phyloP scores from a whole-genome alignment of 768 basidiomycete genomes.

The Galerina marginata region DNA sequence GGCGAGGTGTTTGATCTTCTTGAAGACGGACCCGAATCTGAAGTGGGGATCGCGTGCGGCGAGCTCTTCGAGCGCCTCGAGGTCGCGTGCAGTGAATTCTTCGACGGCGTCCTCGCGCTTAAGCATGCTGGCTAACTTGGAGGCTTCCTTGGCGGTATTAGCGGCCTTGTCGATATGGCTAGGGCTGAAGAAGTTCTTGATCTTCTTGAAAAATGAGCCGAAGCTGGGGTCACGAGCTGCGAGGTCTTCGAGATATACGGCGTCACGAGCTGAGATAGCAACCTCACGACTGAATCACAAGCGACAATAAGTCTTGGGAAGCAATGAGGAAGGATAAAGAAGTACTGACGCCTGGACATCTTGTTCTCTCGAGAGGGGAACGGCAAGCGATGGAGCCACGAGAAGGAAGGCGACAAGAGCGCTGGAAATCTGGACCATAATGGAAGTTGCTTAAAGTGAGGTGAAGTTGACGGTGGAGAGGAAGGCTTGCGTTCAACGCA shows the following conservation, averaged over 20 bases:
- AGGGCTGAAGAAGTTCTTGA: conserved; percentile 8
- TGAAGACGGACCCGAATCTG: too few species aligned
- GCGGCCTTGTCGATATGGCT: conserved; percentile 7
- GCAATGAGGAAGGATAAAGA: background rate
- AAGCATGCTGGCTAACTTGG: background rate
- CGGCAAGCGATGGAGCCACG: conserved; percentile 10
- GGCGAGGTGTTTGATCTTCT: too few species aligned
- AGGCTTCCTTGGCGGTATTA: conserved; percentile 2
- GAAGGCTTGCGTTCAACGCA: conserved; percentile 16
- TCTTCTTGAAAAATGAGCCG: conserved; percentile 13
- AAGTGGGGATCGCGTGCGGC: background rate
- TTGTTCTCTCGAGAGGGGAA: conserved; percentile 5
- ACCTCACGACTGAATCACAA: background rate
- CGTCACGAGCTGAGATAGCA: too few species aligned
- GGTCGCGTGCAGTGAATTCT: too few species aligned
- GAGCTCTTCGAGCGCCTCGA: background rate
- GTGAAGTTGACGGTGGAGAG: background rate
- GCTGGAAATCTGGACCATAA: conserved; percentile 14
- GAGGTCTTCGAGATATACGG: background rate
- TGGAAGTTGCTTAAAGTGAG: background rate
- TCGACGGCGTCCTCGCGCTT: background rate
- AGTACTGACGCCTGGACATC: conserved; percentile 6
- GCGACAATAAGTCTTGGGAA: background rate
- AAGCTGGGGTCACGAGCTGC: conserved; percentile 15
- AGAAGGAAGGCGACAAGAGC: conserved; percentile 5